phyloP scores from a whole-genome alignment of 2,329 filamentous ascomycete genomes.

The Trichoderma arundinaceum region DNA sequence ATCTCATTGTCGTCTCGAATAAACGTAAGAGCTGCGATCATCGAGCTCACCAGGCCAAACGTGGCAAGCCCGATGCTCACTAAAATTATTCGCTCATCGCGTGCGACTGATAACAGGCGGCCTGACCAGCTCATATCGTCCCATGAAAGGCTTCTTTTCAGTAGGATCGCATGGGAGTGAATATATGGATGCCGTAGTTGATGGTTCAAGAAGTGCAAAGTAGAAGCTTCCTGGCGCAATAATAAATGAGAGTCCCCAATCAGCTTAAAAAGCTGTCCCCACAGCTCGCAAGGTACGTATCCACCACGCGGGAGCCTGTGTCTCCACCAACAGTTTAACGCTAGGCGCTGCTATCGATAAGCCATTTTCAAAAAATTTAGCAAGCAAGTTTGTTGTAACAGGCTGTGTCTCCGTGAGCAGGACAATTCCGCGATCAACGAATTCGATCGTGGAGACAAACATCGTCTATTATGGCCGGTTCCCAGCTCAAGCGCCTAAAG shows the following conservation, averaged over 20 bases:
- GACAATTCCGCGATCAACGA: conserved; percentile 13
- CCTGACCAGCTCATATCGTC: conserved; percentile 48
- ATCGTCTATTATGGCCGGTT: conserved; percentile 76
- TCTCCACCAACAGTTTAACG: conserved; percentile 6
- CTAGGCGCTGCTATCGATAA: conserved; percentile 27
- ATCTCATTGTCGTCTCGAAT: conserved; percentile 71
- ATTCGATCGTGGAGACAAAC: conserved; percentile 1
- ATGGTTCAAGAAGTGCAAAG: neutral
- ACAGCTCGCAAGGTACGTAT: neutral
- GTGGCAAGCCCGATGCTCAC: conserved; percentile 62
- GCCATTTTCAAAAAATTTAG: conserved; percentile 31
- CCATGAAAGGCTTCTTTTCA: conserved; percentile 32
- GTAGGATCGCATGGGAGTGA: conserved; percentile 2
- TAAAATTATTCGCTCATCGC: conserved; percentile 61
- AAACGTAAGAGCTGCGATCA: conserved; percentile 63
- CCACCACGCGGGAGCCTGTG: neutral
- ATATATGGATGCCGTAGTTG: neutral
- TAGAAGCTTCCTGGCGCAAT: conserved; percentile 18
- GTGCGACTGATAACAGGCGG: conserved; percentile 43
- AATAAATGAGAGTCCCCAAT: conserved; percentile 18
- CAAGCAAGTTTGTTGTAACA: neutral
- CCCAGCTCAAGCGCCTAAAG: conserved; percentile 95
- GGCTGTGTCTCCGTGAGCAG: neutral
- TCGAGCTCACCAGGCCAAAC: conserved; percentile 61
- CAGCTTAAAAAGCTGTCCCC: neutral